phyloP scores from a whole-genome alignment of 1,284 basidiomycete genomes.

The Spongiforma sp. region DNA sequence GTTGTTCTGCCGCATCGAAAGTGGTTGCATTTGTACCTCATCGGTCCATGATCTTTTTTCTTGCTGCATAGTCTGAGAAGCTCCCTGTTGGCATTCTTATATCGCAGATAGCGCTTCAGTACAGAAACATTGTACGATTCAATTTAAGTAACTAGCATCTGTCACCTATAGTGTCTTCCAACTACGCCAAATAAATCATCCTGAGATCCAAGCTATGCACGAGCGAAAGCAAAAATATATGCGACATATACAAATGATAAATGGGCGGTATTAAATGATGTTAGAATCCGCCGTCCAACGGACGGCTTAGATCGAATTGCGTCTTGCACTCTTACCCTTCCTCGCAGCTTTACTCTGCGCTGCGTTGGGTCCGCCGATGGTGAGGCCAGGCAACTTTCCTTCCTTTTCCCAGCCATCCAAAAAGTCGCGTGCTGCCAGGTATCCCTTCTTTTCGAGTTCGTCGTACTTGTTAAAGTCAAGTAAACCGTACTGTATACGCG shows the following conservation, averaged over 20 bases:
- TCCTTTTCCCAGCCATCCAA: slow-evolving; percentile 84
- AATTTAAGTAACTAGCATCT: slow-evolving; percentile 23
- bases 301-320: slow-evolving; percentile 67
- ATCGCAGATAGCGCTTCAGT: slow-evolving; percentile 23
- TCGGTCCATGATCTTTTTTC: slow-evolving; percentile 14
- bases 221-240: neutral
- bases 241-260: neutral
- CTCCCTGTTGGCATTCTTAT: slow-evolving; percentile 19
- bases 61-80: slow-evolving; percentile 24
- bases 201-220: slow-evolving; percentile 16
- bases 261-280: neutral
- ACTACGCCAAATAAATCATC: slow-evolving; percentile 28
- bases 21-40: slow-evolving; percentile 14
- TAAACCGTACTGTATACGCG: slow-evolving; percentile 67
- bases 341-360: slow-evolving; percentile 51
- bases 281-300: neutral
- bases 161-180: slow-evolving; percentile 12
- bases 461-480: slow-evolving; percentile 83
- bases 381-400: slow-evolving; percentile 76
- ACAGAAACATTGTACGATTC: slow-evolving; percentile 27
- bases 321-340: slow-evolving; percentile 75
- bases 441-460: slow-evolving; percentile 86
- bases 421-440: slow-evolving; percentile 75
- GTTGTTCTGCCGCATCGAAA: slow-evolving; percentile 12
- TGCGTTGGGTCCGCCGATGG: slow-evolving; percentile 60